Percentiles rank a stretch among this genome's conserved stretches.
Conservation (phyloP, 495 filamentous ascomycete species). For the Hypoxylon fuscum region DNA sequence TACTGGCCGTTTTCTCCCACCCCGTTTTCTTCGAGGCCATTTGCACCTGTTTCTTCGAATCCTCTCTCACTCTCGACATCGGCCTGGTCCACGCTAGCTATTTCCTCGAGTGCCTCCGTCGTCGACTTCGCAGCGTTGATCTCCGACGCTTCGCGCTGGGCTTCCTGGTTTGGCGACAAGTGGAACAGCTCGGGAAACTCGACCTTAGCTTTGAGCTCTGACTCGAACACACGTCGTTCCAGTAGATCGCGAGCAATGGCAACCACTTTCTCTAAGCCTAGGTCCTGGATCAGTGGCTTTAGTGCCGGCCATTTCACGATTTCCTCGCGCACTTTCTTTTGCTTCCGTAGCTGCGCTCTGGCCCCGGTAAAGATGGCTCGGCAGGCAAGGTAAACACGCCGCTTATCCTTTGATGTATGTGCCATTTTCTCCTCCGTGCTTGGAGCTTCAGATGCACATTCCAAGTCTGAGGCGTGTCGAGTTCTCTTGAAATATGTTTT, state of each 20-base stretch:
- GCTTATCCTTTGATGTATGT: conserved; percentile 17
- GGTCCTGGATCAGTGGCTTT: conserved; percentile 36
- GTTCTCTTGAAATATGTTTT: not conserved
- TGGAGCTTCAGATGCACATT: not conserved
- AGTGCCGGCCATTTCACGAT: conserved; percentile 38
- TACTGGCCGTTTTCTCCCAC: no score
- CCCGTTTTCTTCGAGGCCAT: not conserved
- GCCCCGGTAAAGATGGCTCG: conserved; percentile 46
- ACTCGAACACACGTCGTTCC: conserved; percentile 44
- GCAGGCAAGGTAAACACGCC: conserved; percentile 46
- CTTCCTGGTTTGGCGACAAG: conserved; percentile 35
- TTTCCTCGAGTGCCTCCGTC: conserved; percentile 42
- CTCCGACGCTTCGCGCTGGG: conserved; percentile 40
- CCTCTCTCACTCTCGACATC: conserved; percentile 16
- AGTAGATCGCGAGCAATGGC: conserved; percentile 44
- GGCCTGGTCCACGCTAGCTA: conserved; percentile 29
- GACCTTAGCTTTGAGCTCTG: conserved; percentile 45
- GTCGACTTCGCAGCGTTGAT: conserved; percentile 39
- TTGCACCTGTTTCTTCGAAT: conserved; percentile 7
- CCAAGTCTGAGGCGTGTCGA: not conserved
- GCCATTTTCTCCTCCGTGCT: conserved; percentile 3
- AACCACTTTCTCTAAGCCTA: conserved; percentile 40
- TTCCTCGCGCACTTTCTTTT: conserved; percentile 44
- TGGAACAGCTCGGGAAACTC: conserved; percentile 49
- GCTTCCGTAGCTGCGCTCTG: conserved; percentile 42